Evolutionary conservation across 2,329 filamentous ascomycete species (phyloP).

Genomic region (Stagonosporopsis vannaccii): DNA sequence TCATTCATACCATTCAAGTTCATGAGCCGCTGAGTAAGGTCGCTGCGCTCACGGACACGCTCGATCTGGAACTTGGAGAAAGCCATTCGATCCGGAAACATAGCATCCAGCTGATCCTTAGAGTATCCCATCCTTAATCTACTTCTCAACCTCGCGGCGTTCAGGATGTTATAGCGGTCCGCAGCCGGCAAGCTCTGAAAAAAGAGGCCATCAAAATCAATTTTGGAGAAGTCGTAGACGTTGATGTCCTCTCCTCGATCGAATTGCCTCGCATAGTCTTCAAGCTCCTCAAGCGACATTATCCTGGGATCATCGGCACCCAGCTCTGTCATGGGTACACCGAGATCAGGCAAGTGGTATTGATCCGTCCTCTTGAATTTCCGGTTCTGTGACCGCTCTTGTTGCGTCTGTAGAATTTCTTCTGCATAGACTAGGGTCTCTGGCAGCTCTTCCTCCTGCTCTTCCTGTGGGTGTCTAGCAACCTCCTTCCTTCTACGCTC

Average conservation of each 20-base stretch:
- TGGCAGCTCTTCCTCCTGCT: constrained; percentile 74
- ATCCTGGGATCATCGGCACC: constrained; percentile 92
- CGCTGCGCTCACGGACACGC: constrained; percentile 88
- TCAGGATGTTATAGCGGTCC: constrained; percentile 96
- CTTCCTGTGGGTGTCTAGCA: constrained; percentile 49
- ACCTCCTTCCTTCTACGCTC: constrained; percentile 67
- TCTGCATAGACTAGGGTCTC: constrained; percentile 85
- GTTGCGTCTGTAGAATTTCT: constrained; percentile 81
- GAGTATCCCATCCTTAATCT: constrained; percentile 93
- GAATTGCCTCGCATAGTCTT: constrained; percentile 93
- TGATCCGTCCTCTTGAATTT: constrained; percentile 91
- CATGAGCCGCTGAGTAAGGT: constrained; percentile 94
- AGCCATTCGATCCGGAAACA: constrained; percentile 98
- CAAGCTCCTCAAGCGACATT: constrained; percentile 93
- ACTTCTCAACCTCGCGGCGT: constrained; percentile 87
- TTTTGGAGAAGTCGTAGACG: constrained; percentile 94
- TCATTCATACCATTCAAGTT: constrained; percentile 88
- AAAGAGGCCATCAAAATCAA: constrained; percentile 95
- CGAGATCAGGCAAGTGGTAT: constrained; percentile 90
- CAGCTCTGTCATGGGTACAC: constrained; percentile 81
- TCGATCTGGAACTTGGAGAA: constrained; percentile 98
- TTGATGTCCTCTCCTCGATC: constrained; percentile 88
- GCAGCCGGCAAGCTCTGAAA: constrained; percentile 88
- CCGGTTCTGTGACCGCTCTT: constrained; percentile 76
- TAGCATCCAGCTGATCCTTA: constrained; percentile 92